Conservation (phyloP, 345 rosid genomes). For the Geranium brycei region DNA sequence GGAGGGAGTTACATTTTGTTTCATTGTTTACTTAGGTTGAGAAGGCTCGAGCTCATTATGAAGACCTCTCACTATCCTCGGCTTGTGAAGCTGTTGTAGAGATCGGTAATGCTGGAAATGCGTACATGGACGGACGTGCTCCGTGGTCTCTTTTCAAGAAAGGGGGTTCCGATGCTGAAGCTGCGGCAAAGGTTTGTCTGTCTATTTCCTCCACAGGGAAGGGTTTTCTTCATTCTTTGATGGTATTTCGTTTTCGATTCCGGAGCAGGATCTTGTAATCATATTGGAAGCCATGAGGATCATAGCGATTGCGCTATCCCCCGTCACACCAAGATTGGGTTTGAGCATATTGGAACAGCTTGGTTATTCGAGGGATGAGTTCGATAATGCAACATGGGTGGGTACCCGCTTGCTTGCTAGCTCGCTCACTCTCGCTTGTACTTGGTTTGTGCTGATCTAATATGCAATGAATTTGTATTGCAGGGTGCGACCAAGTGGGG, state of each 20-base stretch:
- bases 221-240: not conserved
- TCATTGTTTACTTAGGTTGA: conserved; percentile 32
- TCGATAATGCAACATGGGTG: conserved; percentile 51
- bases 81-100: conserved; percentile 84
- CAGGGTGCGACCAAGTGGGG: conserved; percentile 83
- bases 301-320: conserved; percentile 63
- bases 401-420: not conserved
- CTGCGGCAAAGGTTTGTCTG: conserved; percentile 67
- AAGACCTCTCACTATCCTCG: conserved; percentile 49
- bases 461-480: conserved; percentile 6
- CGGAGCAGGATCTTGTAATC: conserved; percentile 67
- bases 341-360: conserved; percentile 69
- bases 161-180: conserved; percentile 68
- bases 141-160: conserved; percentile 89
- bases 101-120: conserved; percentile 81
- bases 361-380: conserved; percentile 57
- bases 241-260: not conserved
- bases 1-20: no score
- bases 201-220: no score
- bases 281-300: conserved; percentile 82
- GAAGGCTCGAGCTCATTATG: conserved; percentile 52
- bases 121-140: conserved; percentile 63
- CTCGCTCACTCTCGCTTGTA: conserved; percentile 7
- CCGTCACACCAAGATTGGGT: conserved; percentile 60
- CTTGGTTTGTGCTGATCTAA: not conserved